These are phyloP conservation scores for Boletus smithii DNA, from an alignment of 1,284 basidiomycete species.

Conservation along the genomic window DNA sequence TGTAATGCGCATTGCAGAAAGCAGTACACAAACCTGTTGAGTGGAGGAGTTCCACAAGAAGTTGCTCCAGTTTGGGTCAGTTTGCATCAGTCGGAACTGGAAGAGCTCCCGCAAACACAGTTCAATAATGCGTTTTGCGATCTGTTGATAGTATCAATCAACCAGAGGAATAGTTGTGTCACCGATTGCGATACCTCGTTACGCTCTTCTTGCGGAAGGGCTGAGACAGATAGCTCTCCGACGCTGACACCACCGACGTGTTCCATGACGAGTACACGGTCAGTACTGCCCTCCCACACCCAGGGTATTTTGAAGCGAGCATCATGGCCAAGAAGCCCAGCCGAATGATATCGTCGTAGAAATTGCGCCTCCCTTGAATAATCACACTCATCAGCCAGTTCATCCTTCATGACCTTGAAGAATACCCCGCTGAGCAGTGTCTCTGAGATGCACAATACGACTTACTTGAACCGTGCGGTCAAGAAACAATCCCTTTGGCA, in stretches of 20 bases:
- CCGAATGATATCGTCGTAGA: slow-evolving; percentile 59
- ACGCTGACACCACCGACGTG: slow-evolving; percentile 81
- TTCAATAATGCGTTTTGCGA: slow-evolving; percentile 79
- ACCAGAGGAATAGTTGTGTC: not conserved
- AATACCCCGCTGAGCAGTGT: not conserved
- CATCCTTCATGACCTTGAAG: slow-evolving; percentile 76
- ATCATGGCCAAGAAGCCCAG: slow-evolving; percentile 54
- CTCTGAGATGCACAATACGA: not conserved
- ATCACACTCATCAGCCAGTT: slow-evolving; percentile 94
- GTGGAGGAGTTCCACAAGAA: slow-evolving; percentile 82
- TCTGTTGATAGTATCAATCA: slow-evolving; percentile 45
- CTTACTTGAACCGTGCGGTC: slow-evolving; percentile 78
- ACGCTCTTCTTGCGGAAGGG: slow-evolving; percentile 61
- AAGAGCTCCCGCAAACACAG: slow-evolving; percentile 91
- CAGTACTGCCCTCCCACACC: slow-evolving; percentile 81
- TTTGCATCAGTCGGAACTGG: slow-evolving; percentile 93
- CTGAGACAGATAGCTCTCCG: slow-evolving; percentile 56
- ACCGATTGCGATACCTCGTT: slow-evolving; percentile 57
- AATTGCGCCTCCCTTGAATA: slow-evolving; percentile 87
- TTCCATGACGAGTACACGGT: slow-evolving; percentile 88
- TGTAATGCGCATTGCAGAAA: not conserved
- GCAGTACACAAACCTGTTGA: slow-evolving; percentile 40
- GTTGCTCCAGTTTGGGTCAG: slow-evolving; percentile 98
- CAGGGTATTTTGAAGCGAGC: slow-evolving; percentile 79
- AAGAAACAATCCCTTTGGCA: slow-evolving; percentile 88